Conservation (phyloP, 345 rosid species). For the Aethionema arabicum region DNA sequence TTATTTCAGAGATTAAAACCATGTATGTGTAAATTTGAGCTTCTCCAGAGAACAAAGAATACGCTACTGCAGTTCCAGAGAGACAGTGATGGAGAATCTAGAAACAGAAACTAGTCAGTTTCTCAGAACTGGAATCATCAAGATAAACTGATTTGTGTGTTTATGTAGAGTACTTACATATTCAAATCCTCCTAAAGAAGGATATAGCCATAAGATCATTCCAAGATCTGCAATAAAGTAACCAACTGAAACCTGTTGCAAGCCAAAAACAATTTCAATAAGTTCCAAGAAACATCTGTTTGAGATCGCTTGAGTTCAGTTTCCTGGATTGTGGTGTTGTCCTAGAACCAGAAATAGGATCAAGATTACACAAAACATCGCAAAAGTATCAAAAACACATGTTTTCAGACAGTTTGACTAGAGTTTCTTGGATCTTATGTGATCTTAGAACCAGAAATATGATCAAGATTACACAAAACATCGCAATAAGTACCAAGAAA, state of each 20-base stretch:
- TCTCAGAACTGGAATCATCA: neutral
- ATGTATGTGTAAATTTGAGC: slow-evolving; percentile 80
- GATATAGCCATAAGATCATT: slow-evolving; percentile 81
- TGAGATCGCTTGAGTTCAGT: no score
- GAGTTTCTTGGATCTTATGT: no score
- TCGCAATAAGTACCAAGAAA: no score
- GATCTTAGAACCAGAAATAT: no score
- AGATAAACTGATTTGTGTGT: neutral
- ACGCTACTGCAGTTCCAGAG: slow-evolving; percentile 63
- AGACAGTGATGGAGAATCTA: slow-evolving; percentile 81
- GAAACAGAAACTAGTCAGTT: slow-evolving; percentile 14
- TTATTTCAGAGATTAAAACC: slow-evolving; percentile 83
- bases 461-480: no score
- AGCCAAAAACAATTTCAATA: slow-evolving; percentile 11
- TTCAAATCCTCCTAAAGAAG: slow-evolving; percentile 83
- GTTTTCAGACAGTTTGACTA: no score
- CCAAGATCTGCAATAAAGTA: slow-evolving; percentile 79
- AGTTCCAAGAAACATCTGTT: slow-evolving; percentile 1
- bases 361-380: no score
- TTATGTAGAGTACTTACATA: slow-evolving; percentile 58
- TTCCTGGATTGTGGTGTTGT: no score
- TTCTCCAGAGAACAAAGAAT: slow-evolving; percentile 73
- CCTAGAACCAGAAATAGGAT: no score
- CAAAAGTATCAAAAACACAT: no score
- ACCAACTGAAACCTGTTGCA: slow-evolving; percentile 72